These are phyloP conservation scores for Sarcodon aspratus DNA, from an alignment of 768 basidiomycete genomes.

Conservation along the genomic window DNA sequence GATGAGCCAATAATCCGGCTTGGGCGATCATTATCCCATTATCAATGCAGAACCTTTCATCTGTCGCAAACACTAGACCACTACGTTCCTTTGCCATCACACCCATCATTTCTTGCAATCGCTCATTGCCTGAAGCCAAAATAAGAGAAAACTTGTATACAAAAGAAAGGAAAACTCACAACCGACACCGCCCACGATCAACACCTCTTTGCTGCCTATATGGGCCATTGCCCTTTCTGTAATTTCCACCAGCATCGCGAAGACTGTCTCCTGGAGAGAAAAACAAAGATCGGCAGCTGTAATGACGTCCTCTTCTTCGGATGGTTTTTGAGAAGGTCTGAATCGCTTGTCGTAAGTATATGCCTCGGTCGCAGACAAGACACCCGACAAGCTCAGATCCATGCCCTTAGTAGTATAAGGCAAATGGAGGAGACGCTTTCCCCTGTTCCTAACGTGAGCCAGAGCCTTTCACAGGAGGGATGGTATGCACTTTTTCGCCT, in stretches of 20 bases:
- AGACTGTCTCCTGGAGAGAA: conserved; percentile 93
- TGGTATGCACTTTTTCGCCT: conserved; percentile 68
- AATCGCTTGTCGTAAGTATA: conserved; percentile 84
- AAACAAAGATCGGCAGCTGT: conserved; percentile 96
- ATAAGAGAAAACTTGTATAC: not conserved
- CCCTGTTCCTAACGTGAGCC: conserved; percentile 33
- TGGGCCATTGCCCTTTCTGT: conserved; percentile 99
- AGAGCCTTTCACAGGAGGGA: not conserved
- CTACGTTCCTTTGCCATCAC: conserved; percentile 89
- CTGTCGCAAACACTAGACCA: conserved; percentile 88
- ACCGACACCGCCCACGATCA: conserved; percentile 99
- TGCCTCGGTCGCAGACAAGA: conserved; percentile 79
- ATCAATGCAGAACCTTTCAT: conserved; percentile 99
- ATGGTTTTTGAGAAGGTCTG: conserved; percentile 28
- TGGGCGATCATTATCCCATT: conserved; percentile 99
- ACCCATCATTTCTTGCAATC: conserved; percentile 98
- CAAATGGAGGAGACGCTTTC: conserved; percentile 68
- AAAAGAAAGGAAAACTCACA: conserved; percentile 42
- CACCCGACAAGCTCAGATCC: conserved; percentile 95
- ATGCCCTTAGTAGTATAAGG: conserved; percentile 98
- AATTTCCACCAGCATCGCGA: conserved; percentile 97
- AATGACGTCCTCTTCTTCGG: conserved; percentile 51
- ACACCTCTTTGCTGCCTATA: conserved; percentile 89
- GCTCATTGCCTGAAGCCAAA: conserved; percentile 58
- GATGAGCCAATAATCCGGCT: conserved; percentile 82